phyloP scores from a whole-genome alignment of 192 early-diverging fungal species.

The Linnemannia zychae region DNA sequence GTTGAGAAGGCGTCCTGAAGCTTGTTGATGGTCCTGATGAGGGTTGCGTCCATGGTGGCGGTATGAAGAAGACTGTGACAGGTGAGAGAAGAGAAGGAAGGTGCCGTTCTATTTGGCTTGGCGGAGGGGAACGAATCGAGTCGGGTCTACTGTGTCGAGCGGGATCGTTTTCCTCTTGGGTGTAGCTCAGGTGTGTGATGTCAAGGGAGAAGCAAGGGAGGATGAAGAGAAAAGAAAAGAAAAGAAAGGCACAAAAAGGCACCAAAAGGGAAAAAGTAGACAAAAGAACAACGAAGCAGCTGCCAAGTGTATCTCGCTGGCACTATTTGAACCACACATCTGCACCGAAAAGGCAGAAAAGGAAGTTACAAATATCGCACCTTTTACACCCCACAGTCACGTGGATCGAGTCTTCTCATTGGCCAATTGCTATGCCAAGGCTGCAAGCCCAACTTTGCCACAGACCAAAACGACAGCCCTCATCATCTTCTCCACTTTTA shows the following conservation, averaged over 20 bases:
- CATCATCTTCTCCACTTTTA: background rate
- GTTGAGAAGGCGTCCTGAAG: constrained; percentile 92
- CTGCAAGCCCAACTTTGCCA: background rate
- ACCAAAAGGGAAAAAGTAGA: background rate
- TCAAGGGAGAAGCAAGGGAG: background rate
- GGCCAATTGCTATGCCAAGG: background rate
- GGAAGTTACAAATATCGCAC: background rate
- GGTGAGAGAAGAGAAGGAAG: background rate
- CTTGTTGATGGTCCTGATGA: constrained; percentile 81
- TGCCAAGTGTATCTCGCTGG: background rate
- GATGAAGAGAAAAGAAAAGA: background rate
- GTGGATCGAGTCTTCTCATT: background rate
- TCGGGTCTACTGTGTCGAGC: constrained; percentile 1
- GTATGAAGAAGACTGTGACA: background rate
- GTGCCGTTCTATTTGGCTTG: background rate
- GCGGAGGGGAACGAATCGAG: background rate
- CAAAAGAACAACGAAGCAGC: background rate
- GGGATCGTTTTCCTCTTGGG: background rate
- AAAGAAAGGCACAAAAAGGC: background rate
- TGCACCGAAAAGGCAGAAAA: background rate
- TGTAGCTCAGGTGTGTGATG: background rate
- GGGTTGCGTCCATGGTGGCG: constrained; percentile 61
- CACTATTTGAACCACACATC: background rate
- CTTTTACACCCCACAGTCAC: background rate
- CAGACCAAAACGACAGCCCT: background rate